A percentile compares a stretch with the other conserved stretches of the same genome.
phyloP scores from a whole-genome alignment of 2,329 filamentous ascomycete species.

The Penicillium sp. region DNA sequence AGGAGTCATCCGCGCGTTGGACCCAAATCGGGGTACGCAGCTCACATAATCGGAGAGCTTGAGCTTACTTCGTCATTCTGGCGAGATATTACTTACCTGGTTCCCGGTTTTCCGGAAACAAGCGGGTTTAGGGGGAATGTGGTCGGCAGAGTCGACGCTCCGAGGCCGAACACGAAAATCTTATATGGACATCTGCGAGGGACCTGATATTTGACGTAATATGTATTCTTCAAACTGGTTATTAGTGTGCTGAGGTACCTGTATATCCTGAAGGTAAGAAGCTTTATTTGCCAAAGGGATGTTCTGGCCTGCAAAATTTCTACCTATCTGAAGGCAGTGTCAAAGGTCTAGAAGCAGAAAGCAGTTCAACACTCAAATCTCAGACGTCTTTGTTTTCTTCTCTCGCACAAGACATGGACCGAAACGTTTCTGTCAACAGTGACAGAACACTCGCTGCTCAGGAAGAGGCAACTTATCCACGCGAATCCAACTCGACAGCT shows the following conservation, averaged over 20 bases:
- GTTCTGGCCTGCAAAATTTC: not conserved
- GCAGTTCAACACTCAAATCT: not conserved
- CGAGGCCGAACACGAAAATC: conserved; percentile 9
- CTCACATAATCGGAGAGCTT: conserved; percentile 7
- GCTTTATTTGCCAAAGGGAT: not conserved
- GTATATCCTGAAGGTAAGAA: not conserved
- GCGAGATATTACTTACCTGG: not conserved
- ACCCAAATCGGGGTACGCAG: conserved; percentile 5
- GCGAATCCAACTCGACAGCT: not conserved
- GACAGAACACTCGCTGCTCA: not conserved
- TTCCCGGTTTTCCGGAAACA: not conserved
- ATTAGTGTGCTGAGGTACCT: not conserved
- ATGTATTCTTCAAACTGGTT: not conserved
- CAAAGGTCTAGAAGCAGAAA: not conserved
- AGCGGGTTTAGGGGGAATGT: not conserved
- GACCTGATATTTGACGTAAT: conserved; percentile 21
- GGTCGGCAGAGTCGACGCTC: conserved; percentile 2
- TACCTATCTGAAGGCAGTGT: not conserved
- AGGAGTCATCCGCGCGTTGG: conserved; percentile 1
- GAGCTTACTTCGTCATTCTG: not conserved
- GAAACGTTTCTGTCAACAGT: not conserved
- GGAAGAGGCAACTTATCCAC: not conserved
- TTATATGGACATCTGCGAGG: not conserved
- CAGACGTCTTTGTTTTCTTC: not conserved
- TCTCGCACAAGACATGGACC: not conserved